phyloP scores from a whole-genome alignment of 2,329 filamentous ascomycete species.

The Epichloe sp. region DNA sequence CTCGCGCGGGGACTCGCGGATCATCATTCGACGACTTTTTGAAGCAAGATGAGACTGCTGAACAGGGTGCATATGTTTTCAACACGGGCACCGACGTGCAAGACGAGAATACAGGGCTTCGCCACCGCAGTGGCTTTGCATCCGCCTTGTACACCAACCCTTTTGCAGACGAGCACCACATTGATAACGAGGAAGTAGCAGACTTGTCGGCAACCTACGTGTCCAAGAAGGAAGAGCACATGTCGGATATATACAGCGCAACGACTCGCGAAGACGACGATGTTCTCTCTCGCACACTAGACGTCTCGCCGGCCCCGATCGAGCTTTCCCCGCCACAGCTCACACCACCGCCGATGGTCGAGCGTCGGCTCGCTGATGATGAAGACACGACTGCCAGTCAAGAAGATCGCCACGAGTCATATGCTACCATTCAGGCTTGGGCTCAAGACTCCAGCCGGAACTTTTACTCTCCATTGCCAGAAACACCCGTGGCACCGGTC shows the following conservation, averaged over 20 bases:
- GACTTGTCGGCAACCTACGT: constrained; percentile 27
- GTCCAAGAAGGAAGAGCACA: constrained; percentile 32
- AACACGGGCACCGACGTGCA: constrained; percentile 39
- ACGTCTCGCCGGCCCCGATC: constrained; percentile 19
- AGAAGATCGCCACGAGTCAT: constrained; percentile 33
- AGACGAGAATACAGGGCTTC: constrained; percentile 29
- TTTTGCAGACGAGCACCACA: constrained; percentile 43
- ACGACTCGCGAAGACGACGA: constrained; percentile 30
- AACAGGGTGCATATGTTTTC: constrained; percentile 43
- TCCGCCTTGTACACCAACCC: constrained; percentile 40
- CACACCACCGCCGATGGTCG: constrained; percentile 18
- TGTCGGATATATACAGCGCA: constrained; percentile 44
- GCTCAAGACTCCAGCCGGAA: constrained; percentile 38
- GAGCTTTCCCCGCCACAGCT: constrained; percentile 15
- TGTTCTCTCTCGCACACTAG: constrained; percentile 11
- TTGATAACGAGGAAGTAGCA: constrained; percentile 33
- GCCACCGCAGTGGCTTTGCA: constrained; percentile 32
- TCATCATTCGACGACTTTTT: constrained; percentile 49
- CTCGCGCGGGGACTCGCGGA: constrained; percentile 11
- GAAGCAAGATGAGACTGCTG: constrained; percentile 33
- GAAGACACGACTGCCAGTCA: constrained; percentile 42
- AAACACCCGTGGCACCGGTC: constrained; percentile 32
- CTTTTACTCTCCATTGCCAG: constrained; percentile 49
- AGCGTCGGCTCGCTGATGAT: constrained; percentile 24
- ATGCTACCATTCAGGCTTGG: constrained; percentile 52